These are phyloP conservation scores for Megacollybia marginata DNA, from an alignment of 768 basidiomycete genomes.

Conservation along the genomic window DNA sequence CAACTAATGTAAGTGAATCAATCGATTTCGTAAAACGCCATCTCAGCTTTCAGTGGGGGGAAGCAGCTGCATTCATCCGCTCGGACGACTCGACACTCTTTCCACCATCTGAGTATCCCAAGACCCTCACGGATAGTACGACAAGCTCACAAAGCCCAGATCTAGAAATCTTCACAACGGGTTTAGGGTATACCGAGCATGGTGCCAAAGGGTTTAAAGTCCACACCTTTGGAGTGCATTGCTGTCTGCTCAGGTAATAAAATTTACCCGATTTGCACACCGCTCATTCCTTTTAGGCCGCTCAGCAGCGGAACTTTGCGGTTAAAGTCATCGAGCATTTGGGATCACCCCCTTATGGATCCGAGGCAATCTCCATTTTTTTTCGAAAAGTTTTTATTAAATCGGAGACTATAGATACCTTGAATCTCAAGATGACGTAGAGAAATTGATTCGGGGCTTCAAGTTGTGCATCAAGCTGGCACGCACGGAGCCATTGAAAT, in stretches of 20 bases:
- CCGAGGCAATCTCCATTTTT: constrained; percentile 23
- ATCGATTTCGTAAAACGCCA: background rate
- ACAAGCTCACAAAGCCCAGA: constrained; percentile 34
- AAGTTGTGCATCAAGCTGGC: constrained; percentile 26
- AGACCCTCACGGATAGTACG: constrained; percentile 27
- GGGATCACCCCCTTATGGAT: constrained; percentile 27
- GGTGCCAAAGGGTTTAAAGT: constrained; percentile 27
- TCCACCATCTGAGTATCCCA: constrained; percentile 23
- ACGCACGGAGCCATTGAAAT: constrained; percentile 25
- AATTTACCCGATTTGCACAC: no score
- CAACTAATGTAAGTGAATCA: constrained; percentile 38
- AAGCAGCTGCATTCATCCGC: constrained; percentile 48
- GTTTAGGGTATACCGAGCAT: constrained; percentile 33
- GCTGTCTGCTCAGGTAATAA: constrained; percentile 26
- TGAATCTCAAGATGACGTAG: constrained; percentile 27
- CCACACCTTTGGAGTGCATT: constrained; percentile 31
- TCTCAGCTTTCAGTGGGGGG: constrained; percentile 21
- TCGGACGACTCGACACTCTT: constrained; percentile 40
- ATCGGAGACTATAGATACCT: constrained; percentile 23
- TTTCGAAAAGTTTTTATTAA: background rate
- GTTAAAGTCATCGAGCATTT: constrained; percentile 30
- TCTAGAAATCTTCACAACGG: constrained; percentile 32
- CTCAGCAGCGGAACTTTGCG: constrained; percentile 29
- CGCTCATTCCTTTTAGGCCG: constrained; percentile 19
- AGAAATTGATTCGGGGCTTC: constrained; percentile 30